Evolutionary conservation across 1,139 yeast genomes (phyloP), one percentile per base, ranked within the genome.

Genomic region (Hyphopichia fennica): DNA sequence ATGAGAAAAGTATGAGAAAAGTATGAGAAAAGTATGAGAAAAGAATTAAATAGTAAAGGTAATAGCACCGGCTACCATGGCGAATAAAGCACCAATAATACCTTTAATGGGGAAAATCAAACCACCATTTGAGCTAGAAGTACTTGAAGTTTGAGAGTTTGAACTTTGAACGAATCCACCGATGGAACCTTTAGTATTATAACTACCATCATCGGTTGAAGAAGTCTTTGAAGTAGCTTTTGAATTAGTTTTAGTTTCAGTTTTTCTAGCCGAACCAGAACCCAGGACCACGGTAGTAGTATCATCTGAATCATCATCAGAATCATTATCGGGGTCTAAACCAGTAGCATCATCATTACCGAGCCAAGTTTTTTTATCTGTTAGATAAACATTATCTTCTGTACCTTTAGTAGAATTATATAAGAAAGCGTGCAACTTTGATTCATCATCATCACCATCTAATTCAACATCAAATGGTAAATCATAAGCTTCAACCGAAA

Each of bases 401-500:
- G 63, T 51, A 48, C 76, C 82, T 17, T 74, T 76, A 14, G 77
- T 66, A 47, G 64, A 62, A 54, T 78, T 77, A 69, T 72, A 88
- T 32, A 74, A 61, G 65, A 81, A 89, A 0, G 93, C 78, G 46
- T 65, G 53, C 46, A 57, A 64, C 34, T 56, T 57, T 15, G 52
- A 52, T 7, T 48, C 63, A 39, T 76, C 59, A 45, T 85, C 84
- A 25, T 25, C 47, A 20, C 62, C 61, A 28, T 71, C 71, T 34
- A 57, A 52, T 41, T 56, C 56, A 33, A 64, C 61, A 38, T 66
- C 75, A 15, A 69, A 56, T 15, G 96, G 96, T 32, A 87, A 74
- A 54, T 78, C 89, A 62, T 87, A 85, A 53, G 95, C 78, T 35
- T 79, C 74, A 39, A 89, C 75, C 11, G 75, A 67, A 31, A 88